Conservation (phyloP, 495 filamentous ascomycete species). For the Hypomontagnella monticulosa region DNA sequence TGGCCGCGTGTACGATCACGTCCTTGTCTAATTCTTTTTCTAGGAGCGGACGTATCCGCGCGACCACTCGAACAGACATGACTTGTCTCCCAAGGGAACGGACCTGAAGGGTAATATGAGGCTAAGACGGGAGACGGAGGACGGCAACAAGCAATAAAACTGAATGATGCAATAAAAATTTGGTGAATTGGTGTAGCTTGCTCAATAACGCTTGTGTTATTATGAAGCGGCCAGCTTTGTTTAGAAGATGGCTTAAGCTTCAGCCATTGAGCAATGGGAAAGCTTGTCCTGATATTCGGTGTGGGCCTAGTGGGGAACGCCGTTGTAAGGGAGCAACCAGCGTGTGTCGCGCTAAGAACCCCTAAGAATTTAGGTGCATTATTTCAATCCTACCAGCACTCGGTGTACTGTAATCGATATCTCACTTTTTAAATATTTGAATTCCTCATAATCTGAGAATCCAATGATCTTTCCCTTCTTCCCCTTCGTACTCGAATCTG, state of each 20-base stretch:
- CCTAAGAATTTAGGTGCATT: not conserved
- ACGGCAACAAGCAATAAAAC: not conserved
- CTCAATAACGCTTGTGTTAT: constrained; percentile 34
- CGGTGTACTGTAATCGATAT: no score
- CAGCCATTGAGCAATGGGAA: constrained; percentile 34
- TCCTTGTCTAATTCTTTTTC: constrained; percentile 84
- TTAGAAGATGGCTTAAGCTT: constrained; percentile 33
- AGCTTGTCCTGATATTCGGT: constrained; percentile 8
- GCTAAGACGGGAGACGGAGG: not conserved
- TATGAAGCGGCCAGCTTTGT: constrained; percentile 15
- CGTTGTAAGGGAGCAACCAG: constrained; percentile 42
- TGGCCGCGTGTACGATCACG: constrained; percentile 76
- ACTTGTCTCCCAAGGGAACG: constrained; percentile 19
- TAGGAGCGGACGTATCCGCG: constrained; percentile 86
- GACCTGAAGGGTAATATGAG: constrained; percentile 5
- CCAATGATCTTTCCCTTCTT: no score
- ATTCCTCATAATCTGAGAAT: no score
- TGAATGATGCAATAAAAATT: constrained; percentile 24
- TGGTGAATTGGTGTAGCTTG: constrained; percentile 1
- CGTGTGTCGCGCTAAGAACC: constrained; percentile 8
- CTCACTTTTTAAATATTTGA: no score
- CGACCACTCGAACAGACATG: constrained; percentile 85
- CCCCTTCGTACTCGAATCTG: no score
- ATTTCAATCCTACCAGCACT: not conserved
- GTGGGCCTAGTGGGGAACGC: constrained; percentile 16